Evolutionary conservation across 2,329 filamentous ascomycete genomes (phyloP).

Genomic region (Alternaria gansuensis): DNA sequence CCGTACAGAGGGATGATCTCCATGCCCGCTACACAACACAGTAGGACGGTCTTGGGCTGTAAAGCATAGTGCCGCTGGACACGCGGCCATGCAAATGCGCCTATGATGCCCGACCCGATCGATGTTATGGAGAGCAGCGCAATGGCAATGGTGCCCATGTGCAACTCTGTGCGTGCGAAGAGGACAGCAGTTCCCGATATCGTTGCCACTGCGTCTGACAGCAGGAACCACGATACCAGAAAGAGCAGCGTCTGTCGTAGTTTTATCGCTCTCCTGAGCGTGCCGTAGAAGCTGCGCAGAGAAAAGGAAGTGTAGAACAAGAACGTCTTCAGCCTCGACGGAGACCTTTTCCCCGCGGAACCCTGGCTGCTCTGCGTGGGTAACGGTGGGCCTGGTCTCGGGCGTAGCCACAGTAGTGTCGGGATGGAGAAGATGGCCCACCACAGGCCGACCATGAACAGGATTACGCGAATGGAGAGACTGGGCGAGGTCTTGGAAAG

Average conservation of each 20-base stretch:
- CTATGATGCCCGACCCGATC: slow-evolving; percentile 82
- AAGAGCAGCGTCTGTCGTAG: slow-evolving; percentile 78
- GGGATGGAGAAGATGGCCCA: slow-evolving; percentile 90
- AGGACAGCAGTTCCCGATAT: slow-evolving; percentile 93
- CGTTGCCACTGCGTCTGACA: slow-evolving; percentile 91
- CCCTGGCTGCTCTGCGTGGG: slow-evolving; percentile 32
- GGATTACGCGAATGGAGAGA: slow-evolving; percentile 80
- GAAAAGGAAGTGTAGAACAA: slow-evolving; percentile 79
- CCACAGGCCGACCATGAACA: slow-evolving; percentile 85
- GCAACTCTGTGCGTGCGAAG: slow-evolving; percentile 88
- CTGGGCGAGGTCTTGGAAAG: slow-evolving; percentile 73
- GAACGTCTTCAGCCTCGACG: slow-evolving; percentile 40
- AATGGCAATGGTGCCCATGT: slow-evolving; percentile 85
- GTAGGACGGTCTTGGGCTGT: slow-evolving; percentile 80
- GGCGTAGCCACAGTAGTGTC: slow-evolving; percentile 81
- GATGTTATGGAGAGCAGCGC: slow-evolving; percentile 90
- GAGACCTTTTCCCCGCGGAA: slow-evolving; percentile 16
- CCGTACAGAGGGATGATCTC: slow-evolving; percentile 91
- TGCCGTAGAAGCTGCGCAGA: slow-evolving; percentile 82
- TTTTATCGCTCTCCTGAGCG: slow-evolving; percentile 73
- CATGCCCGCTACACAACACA: slow-evolving; percentile 84
- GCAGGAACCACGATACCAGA: slow-evolving; percentile 85
- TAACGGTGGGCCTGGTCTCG: slow-evolving; percentile 85
- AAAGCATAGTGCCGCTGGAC: slow-evolving; percentile 73
- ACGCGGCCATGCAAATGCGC: slow-evolving; percentile 86